Evolutionary conservation across 495 filamentous ascomycete genomes (phyloP), one percentile per base, ranked within the genome.

Genomic region (Gamarada debralockiae): DNA sequence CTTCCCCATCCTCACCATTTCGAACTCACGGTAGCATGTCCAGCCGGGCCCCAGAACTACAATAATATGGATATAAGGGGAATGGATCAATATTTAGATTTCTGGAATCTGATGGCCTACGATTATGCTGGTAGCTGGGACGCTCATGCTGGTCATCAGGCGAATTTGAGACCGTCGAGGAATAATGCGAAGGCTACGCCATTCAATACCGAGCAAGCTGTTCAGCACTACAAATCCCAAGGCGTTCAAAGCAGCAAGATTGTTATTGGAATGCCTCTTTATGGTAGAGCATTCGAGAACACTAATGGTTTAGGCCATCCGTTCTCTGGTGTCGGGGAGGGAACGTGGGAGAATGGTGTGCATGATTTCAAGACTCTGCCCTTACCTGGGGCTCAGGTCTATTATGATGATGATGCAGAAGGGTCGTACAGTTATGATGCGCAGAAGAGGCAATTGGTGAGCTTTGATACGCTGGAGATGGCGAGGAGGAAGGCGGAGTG

Each of bases 231-330:
- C 70, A 69, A 80, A 45, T 66, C 67, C 1, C 71, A 73, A 13
- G 87, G 86, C 0, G 82, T 97, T 0, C 62, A 67, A 0, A 56
- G 77, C 0, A 49, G 67, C 45, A 95, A 96, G 71, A 84, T 97
- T 41, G 83, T 96, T 7, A 62, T 97, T 27, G 93, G 92, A 14
- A 92, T 96, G 84, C 92, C 93, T 9, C 70, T 97, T 7, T 97
- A 97, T 61, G 92, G 93, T 9, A 82, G 92, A 7, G 82, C 92
- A 8, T 97, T 97, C 62, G 71, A 80, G 57, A 73, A 78, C 33
- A 96, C 93, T 0, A 74, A 84, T 25, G 91, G 90, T 0, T 80
- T 81, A 0, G 92, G 93, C 0, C 65, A 69, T 12, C 63, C 75
- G 9, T 97, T 78, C 63, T 77, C 54, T 44, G 90, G 90, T 0